Percentiles rank a stretch among this genome's conserved stretches.
Conservation (phyloP, 2,329 filamentous ascomycete species). For the Macroventuria anomochaeta region DNA sequence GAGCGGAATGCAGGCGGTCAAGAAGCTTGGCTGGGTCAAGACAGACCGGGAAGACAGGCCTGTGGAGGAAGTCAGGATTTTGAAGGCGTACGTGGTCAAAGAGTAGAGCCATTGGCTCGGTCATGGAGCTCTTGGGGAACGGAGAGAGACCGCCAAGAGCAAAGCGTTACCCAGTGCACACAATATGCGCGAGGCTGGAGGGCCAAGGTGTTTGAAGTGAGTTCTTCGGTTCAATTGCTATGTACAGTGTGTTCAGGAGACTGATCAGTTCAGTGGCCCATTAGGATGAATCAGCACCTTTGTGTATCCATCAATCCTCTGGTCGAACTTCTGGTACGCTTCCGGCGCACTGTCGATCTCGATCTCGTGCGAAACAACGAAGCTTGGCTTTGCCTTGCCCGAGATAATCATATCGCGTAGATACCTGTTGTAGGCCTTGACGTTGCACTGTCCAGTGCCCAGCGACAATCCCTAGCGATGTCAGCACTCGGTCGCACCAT, state of each 20-base stretch:
- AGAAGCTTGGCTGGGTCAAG: slow-evolving; percentile 86
- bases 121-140: neutral
- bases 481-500: slow-evolving; percentile 8
- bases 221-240: neutral
- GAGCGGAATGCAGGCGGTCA: slow-evolving; percentile 80
- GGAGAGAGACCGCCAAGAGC: neutral
- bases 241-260: slow-evolving; percentile 8
- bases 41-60: slow-evolving; percentile 83
- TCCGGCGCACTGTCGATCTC: slow-evolving; percentile 65
- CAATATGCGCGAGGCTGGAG: neutral
- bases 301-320: slow-evolving; percentile 69
- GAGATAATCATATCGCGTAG: slow-evolving; percentile 69
- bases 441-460: slow-evolving; percentile 70
- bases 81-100: slow-evolving; percentile 73
- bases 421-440: slow-evolving; percentile 72
- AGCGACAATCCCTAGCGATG: slow-evolving; percentile 62
- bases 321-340: slow-evolving; percentile 71
- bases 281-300: slow-evolving; percentile 73
- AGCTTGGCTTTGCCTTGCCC: slow-evolving; percentile 69
- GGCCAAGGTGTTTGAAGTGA: neutral
- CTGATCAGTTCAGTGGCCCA: slow-evolving; percentile 40
- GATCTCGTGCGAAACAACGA: slow-evolving; percentile 71
- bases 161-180: neutral
- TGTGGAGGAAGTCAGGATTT: slow-evolving; percentile 79
- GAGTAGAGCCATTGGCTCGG: slow-evolving; percentile 49